Evolutionary conservation across 768 basidiomycete genomes (phyloP).

Genomic region (Leucocoprinus sp.): DNA sequence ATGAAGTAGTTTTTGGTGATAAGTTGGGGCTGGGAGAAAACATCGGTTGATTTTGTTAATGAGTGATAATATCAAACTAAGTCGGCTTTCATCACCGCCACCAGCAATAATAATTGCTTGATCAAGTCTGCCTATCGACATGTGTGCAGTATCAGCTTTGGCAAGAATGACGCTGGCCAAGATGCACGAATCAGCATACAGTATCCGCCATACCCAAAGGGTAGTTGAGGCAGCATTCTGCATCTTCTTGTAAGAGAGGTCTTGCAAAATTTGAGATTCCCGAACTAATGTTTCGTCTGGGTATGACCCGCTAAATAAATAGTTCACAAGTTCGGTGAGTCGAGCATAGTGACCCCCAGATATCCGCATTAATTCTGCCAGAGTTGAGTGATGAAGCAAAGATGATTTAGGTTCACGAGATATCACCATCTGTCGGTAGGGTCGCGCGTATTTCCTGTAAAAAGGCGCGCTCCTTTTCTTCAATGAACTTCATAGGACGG

Average conservation of each 20-base stretch:
- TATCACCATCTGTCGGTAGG: constrained; percentile 4
- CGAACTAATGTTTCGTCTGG: background rate
- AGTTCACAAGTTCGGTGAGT: background rate
- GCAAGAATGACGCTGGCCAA: constrained; percentile 37
- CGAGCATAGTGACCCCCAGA: constrained; percentile 1
- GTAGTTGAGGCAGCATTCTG: constrained; percentile 27
- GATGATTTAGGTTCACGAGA: background rate
- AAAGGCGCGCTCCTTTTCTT: background rate
- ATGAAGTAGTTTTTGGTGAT: constrained; percentile 3
- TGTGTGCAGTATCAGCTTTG: constrained; percentile 21
- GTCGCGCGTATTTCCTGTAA: background rate
- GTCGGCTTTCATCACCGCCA: constrained; percentile 49
- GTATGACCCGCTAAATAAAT: background rate
- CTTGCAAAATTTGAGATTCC: constrained; percentile 35
- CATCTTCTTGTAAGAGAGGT: constrained; percentile 43
- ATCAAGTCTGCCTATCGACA: constrained; percentile 55
- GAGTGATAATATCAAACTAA: constrained; percentile 53
- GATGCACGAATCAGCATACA: constrained; percentile 74
- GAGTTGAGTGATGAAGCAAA: constrained; percentile 2
- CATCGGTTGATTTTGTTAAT: constrained; percentile 52
- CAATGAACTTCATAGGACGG: background rate
- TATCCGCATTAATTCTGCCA: constrained; percentile 1
- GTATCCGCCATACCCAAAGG: constrained; percentile 45
- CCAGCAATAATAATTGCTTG: constrained; percentile 80
- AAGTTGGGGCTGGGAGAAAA: constrained; percentile 7